phyloP scores from a whole-genome alignment of 2,329 filamentous ascomycete genomes.

The Eutypa lata region DNA sequence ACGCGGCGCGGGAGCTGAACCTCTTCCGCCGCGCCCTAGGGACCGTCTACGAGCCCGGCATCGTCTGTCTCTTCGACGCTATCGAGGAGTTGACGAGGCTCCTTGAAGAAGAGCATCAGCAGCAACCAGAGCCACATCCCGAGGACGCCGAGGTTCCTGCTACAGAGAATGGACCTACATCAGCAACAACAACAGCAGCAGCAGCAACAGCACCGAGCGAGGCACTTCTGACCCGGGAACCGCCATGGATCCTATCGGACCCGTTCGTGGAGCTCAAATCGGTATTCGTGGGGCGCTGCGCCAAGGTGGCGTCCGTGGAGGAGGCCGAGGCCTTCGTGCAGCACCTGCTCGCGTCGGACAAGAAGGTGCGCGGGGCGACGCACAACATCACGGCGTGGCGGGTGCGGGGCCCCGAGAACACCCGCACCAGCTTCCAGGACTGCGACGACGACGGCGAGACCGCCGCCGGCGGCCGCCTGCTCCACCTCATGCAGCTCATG shows the following conservation, averaged over 20 bases:
- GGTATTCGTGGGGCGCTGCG: constrained; percentile 78
- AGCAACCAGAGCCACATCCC: constrained; percentile 17
- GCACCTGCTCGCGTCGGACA: constrained; percentile 77
- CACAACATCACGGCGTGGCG: constrained; percentile 97
- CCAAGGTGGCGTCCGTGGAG: constrained; percentile 63
- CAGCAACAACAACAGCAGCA: no score
- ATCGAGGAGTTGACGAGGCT: constrained; percentile 66
- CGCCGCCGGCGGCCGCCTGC: constrained; percentile 78
- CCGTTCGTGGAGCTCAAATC: constrained; percentile 79
- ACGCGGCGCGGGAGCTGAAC: constrained; percentile 68
- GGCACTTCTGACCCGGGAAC: constrained; percentile 29
- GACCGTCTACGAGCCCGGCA: constrained; percentile 67
- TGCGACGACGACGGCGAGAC: constrained; percentile 96
- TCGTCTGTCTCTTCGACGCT: constrained; percentile 88
- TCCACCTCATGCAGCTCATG: constrained; percentile 94
- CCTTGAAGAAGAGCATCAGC: constrained; percentile 30
- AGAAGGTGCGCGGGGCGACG: constrained; percentile 79
- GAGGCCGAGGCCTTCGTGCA: constrained; percentile 70
- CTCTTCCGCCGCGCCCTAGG: constrained; percentile 65
- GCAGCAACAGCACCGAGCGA: no score
- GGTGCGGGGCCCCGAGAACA: constrained; percentile 59
- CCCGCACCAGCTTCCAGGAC: constrained; percentile 67
- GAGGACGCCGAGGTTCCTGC: constrained; percentile 4
- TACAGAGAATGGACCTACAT: constrained; percentile 8
- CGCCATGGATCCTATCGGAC: constrained; percentile 72